Base-by-base conservation (phyloP, 1,284 basidiomycete species). In the Ganoderma boninense region DNA sequence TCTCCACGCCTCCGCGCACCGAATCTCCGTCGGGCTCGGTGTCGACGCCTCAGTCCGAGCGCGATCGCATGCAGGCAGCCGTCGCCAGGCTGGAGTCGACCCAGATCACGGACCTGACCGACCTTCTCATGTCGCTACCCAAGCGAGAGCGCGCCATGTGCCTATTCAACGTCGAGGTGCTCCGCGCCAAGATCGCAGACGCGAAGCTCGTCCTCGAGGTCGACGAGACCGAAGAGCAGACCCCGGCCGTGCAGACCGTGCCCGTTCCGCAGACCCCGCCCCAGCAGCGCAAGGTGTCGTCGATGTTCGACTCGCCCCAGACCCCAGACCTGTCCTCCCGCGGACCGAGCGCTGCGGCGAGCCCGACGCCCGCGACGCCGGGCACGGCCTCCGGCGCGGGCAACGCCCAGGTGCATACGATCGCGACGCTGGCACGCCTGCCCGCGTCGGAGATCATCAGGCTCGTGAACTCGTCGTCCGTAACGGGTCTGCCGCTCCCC, bases 121-220 rank as follows among this genome's bases (percentile, higher is more conserved):
- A 94, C 63, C 84, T 97, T 65, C 82, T 97, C 44, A 93, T 95
- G 88, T 91, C 90, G 73, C 84, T 97, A 32, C 91, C 93, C 3
- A 97, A 96, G 82, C 90, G 94, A 74, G 96, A 97, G 75, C 89
- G 95, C 3, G 95, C 95, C 0, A 87, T 97, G 88, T 96, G 94
- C 80, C 84, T 97, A 56, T 97, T 97, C 86, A 97, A 96, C 75
- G 85, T 86, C 11, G 95, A 97, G 74, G 87, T 95, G 49, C 85
- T 97, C 43, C 87, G 90, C 66, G 85, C 84, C 29, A 97, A 97
- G 81, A 85, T 97, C 16, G 88, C 87, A 1, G 95, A 96, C 75
- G 96, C 96, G 11, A 93, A 91, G 82, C 85, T 89, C 75, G 92
- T 97, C 20, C 81, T 95, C 65, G 92, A 94, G 52, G 92, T 89